Evolutionary conservation across 495 filamentous ascomycete species (phyloP).

Genomic region (Extremus antarcticus): DNA sequence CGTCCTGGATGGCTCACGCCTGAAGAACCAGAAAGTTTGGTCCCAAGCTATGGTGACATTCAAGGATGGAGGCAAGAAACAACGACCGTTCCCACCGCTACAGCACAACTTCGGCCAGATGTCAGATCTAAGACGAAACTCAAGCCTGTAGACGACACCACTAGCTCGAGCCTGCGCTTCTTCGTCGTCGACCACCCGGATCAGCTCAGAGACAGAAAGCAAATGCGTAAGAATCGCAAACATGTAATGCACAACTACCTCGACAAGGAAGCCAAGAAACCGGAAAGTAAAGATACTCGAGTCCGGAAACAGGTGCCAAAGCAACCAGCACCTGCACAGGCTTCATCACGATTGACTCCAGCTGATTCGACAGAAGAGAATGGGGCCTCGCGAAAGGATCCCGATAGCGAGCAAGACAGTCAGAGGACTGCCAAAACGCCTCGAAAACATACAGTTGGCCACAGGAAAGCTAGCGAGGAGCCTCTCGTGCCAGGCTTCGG

Average conservation of each 20-base stretch:
- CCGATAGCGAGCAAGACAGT: background rate
- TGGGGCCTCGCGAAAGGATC: background rate
- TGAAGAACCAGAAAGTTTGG: too few relatives aligned
- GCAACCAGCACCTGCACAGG: background rate
- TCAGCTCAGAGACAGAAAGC: slow-evolving; percentile 5
- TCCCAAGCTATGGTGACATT: too few relatives aligned
- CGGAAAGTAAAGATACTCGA: slow-evolving; percentile 2
- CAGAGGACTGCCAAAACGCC: background rate
- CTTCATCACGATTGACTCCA: background rate
- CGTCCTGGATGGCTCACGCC: background rate
- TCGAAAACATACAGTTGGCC: background rate
- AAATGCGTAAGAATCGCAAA: slow-evolving; percentile 9
- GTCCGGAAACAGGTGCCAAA: background rate
- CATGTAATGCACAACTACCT: slow-evolving; percentile 15
- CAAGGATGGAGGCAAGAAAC: too few relatives aligned
- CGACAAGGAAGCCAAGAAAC: slow-evolving; percentile 4
- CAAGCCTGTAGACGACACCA: background rate
- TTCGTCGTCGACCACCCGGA: slow-evolving; percentile 8
- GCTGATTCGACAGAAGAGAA: background rate
- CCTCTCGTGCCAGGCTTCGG: slow-evolving; percentile 5
- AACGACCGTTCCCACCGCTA: too few relatives aligned
- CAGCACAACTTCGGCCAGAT: background rate
- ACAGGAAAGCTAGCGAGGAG: background rate
- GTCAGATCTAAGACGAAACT: background rate
- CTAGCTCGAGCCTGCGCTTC: background rate